Conservation (phyloP, 2,329 filamentous ascomycete genomes). For the Alternaria postmessia region DNA sequence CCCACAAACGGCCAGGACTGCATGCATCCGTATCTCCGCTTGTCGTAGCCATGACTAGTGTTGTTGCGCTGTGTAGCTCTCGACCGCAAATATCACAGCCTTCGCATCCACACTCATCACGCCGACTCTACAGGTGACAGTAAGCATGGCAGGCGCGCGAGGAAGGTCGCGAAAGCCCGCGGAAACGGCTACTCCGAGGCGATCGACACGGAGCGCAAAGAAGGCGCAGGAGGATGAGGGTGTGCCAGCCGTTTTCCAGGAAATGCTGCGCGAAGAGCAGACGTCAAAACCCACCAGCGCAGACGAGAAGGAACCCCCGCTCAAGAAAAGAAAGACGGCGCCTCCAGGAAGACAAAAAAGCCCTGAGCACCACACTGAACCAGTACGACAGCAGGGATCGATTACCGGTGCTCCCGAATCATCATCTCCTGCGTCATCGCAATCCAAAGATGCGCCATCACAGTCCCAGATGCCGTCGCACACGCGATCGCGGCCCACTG, state of each 20-base stretch:
- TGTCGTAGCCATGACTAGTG: background rate
- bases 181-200: conserved; percentile 25
- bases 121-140: conserved; percentile 4
- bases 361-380: background rate
- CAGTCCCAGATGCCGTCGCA: conserved; percentile 12
- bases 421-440: conserved; percentile 17
- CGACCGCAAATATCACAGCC: conserved; percentile 2
- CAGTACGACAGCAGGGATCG: background rate
- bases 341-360: conserved; percentile 12
- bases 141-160: conserved; percentile 40
- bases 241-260: conserved; percentile 56
- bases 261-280: conserved; percentile 56
- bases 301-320: conserved; percentile 45
- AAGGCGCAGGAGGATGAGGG: conserved; percentile 32
- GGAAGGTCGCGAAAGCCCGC: conserved; percentile 32
- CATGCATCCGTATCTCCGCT: background rate
- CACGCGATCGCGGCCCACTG: conserved; percentile 6
- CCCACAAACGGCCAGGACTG: background rate
- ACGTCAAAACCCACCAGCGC: conserved; percentile 39
- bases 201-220: conserved; percentile 35
- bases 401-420: background rate
- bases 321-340: conserved; percentile 50
- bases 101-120: conserved; percentile 1
- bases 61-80: background rate
- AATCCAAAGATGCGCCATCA: conserved; percentile 9